phyloP scores from a whole-genome alignment of 2,329 filamentous ascomycete genomes.

The Stachybotrys chlorohalonatus region DNA sequence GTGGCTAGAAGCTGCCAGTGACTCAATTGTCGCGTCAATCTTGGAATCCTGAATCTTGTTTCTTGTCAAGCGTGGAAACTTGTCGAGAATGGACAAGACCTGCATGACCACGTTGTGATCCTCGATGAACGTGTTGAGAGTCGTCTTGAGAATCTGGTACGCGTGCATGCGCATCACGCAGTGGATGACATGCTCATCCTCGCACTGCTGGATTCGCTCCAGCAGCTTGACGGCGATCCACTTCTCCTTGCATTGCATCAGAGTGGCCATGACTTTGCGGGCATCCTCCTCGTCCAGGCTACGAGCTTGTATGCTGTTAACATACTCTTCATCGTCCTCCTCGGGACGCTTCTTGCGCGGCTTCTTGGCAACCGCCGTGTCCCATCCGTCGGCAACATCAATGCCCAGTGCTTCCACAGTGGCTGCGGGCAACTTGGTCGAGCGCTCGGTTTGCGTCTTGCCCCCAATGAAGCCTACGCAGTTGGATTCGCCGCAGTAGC shows the following conservation, averaged over 20 bases:
- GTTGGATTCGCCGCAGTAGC: slow-evolving; percentile 90
- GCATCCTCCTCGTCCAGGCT: slow-evolving; percentile 74
- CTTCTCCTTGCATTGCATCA: slow-evolving; percentile 98
- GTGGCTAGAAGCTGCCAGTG: slow-evolving; percentile 58
- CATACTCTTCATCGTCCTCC: slow-evolving; percentile 92
- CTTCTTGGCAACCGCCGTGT: slow-evolving; percentile 80
- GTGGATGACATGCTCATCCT: slow-evolving; percentile 80
- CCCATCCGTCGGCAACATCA: slow-evolving; percentile 86
- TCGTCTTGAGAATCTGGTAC: slow-evolving; percentile 87
- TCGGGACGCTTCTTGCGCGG: slow-evolving; percentile 84
- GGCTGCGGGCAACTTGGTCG: slow-evolving; percentile 80
- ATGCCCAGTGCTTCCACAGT: slow-evolving; percentile 95
- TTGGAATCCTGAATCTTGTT: slow-evolving; percentile 98
- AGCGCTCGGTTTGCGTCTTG: slow-evolving; percentile 93
- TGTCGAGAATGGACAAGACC: slow-evolving; percentile 80
- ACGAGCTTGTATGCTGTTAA: slow-evolving; percentile 77
- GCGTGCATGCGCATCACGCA: slow-evolving; percentile 94
- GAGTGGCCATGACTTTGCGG: slow-evolving; percentile 88
- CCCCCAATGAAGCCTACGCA: slow-evolving; percentile 96
- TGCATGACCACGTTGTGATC: slow-evolving; percentile 86
- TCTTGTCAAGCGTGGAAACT: slow-evolving; percentile 79
- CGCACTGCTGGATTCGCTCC: slow-evolving; percentile 74
- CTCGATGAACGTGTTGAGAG: slow-evolving; percentile 75
- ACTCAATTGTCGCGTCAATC: slow-evolving; percentile 74
- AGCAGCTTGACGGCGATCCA: slow-evolving; percentile 98